These are phyloP conservation scores for Ettlia oleoabundans DNA, from an alignment of 139 green algal genomes.

Conservation along the genomic window DNA sequence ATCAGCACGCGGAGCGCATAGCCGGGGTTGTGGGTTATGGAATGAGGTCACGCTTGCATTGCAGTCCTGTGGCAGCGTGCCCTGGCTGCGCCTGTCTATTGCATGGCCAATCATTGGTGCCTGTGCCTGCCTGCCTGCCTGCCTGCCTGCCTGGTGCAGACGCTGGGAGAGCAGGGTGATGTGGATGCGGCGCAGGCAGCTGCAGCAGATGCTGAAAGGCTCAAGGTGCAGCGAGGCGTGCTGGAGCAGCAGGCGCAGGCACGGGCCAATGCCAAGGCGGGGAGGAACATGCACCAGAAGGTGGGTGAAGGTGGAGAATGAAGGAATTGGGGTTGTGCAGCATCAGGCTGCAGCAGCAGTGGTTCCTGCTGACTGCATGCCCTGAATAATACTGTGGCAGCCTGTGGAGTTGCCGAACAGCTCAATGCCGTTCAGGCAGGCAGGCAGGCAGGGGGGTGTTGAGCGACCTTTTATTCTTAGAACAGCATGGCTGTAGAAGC, in stretches of 20 bases:
- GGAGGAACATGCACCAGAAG: conserved; percentile 36
- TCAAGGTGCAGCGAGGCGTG: conserved; percentile 34
- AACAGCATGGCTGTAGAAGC: too few relatives aligned
- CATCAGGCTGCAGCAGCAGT: neutral
- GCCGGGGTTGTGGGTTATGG: too few relatives aligned
- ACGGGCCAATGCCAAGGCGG: conserved; percentile 32
- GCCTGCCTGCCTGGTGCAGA: neutral
- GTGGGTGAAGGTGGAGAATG: neutral
- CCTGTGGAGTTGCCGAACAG: too few relatives aligned
- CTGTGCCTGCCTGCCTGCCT: neutral
- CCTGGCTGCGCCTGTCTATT: too few relatives aligned
- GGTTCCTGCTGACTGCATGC: neutral
- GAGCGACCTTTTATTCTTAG: too few relatives aligned
- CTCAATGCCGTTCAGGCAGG: too few relatives aligned
- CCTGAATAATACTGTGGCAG: too few relatives aligned
- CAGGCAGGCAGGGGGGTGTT: too few relatives aligned
- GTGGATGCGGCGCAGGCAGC: conserved; percentile 56
- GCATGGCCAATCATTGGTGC: neutral
- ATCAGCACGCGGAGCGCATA: too few relatives aligned
- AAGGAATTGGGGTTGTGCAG: neutral
- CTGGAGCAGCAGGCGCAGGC: conserved; percentile 40
- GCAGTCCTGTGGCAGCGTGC: too few relatives aligned
- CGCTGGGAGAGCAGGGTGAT: conserved; percentile 60
- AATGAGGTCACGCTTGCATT: too few relatives aligned
- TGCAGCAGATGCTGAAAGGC: conserved; percentile 36